Evolutionary conservation across 805 yeast species (phyloP), one percentile per base, ranked within the genome.

Genomic region (Metschnikowia henanensis): DNA sequence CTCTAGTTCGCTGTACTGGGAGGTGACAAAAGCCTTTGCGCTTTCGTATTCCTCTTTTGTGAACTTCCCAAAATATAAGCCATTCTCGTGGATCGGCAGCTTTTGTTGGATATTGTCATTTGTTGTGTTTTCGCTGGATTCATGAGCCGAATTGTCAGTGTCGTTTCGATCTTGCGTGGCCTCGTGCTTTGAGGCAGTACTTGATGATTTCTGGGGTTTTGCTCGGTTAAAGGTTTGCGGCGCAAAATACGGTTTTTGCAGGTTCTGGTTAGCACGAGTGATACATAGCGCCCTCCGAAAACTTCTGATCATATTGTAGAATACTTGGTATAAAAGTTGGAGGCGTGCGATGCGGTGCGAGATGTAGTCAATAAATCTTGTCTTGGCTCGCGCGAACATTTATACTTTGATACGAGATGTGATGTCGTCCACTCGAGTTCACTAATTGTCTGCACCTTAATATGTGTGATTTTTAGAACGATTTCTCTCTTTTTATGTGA

Each of bases 31-130:
- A 18, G 59, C 50, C n/a, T 66, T 58, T 3, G 76, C 76, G 32
- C 61, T 56, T 12, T 68, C 65, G 46, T 69, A 71, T 42, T 71
- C 75, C 41, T 65, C 59, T 35, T 64, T 52, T 21, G 72, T 64
- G 51, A 66, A 70, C 36, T 61, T 51, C 1, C 70, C 71, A 48
- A 55, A 66, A 49, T 61, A 58, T 31, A 64, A 49, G 1, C 66
- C 68, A 35, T 62, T 58, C 26, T 57, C 60, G 35, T 53, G 60
- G 17, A 59, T 45, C 18, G 12, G 12, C 12, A 9, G 8, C 12
- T 23, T 9, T 23, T 23, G 26, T 13, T 9, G 12, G 12, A 13
- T 9, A 23, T 23, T 13, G 26, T 23, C 12, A 9, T 5, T 23
- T 9, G 3, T 23, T 9, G 8, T 23, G n/a, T n/a, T n/a, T 23